Evolutionary conservation across 176 grass and related monocot genomes (phyloP).

Genomic region (Phragmites australis): DNA sequence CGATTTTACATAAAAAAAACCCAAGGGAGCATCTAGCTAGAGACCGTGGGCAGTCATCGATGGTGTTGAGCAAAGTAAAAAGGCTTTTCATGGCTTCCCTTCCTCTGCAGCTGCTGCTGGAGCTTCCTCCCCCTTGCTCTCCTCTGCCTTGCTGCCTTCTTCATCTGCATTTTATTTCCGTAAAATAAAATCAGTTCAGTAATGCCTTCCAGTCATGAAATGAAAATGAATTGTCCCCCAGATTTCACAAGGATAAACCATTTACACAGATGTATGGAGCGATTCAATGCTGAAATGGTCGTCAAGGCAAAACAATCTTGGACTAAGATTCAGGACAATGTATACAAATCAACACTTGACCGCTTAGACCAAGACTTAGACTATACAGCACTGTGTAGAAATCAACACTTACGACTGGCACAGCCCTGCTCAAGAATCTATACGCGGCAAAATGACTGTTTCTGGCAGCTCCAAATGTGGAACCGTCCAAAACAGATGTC

Average conservation of each 20-base stretch:
- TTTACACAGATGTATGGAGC: background rate
- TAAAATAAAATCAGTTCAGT: constrained; percentile 1
- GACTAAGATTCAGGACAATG: background rate
- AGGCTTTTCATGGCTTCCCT: constrained; percentile 36
- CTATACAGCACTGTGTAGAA: background rate
- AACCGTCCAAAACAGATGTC: background rate
- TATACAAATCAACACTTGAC: background rate
- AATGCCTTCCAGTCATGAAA: background rate
- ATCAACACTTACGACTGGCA: background rate
- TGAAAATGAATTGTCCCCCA: background rate
- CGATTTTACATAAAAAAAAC: constrained; percentile 35
- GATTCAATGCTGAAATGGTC: constrained; percentile 1
- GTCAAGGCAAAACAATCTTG: background rate
- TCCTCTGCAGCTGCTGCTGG: constrained; percentile 19
- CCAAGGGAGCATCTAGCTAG: background rate
- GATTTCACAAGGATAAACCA: background rate
- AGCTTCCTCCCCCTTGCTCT: constrained; percentile 37
- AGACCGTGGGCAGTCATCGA: background rate
- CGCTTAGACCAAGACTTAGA: background rate
- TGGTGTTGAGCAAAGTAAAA: background rate
- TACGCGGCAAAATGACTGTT: background rate
- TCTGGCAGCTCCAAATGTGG: background rate
- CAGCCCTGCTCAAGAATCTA: background rate
- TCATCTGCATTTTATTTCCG: constrained; percentile 10
- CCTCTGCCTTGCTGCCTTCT: background rate